Percentiles rank a stretch among this genome's conserved stretches.
phyloP scores from a whole-genome alignment of 352 stramenopile species.

The Thalassiosira mediterranea region DNA sequence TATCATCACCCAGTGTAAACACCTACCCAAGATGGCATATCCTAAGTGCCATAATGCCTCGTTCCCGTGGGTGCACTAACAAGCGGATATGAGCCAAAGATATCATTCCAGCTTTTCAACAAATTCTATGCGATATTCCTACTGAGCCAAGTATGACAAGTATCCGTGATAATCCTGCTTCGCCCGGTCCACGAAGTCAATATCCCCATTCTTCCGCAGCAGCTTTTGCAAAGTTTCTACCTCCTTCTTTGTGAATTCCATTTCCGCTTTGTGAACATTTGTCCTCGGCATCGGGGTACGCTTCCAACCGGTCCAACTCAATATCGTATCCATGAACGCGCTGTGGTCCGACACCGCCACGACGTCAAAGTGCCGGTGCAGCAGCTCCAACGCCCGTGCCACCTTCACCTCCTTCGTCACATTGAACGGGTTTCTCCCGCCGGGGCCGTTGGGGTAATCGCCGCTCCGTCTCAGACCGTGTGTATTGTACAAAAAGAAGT shows the following conservation, averaged over 20 bases:
- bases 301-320: slow-evolving; percentile 44
- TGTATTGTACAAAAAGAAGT: slow-evolving; percentile 62
- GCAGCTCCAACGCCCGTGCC: slow-evolving; percentile 33
- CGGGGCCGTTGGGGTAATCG: slow-evolving; percentile 32
- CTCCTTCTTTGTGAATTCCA: slow-evolving; percentile 42
- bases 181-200: slow-evolving; percentile 41
- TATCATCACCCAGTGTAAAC: too few relatives aligned
- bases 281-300: not conserved
- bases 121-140: too few relatives aligned
- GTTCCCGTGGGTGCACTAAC: slow-evolving; percentile 4
- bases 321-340: slow-evolving; percentile 26
- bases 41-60: slow-evolving; percentile 19
- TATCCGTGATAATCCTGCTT: slow-evolving; percentile 36
- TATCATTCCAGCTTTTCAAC: too few relatives aligned
- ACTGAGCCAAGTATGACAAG: slow-evolving; percentile 26
- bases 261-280: slow-evolving; percentile 24
- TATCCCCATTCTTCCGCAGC: slow-evolving; percentile 34
- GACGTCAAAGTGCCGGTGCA: slow-evolving; percentile 57
- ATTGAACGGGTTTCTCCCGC: slow-evolving; percentile 54
- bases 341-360: slow-evolving; percentile 47
- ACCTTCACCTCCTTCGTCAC: slow-evolving; percentile 58
- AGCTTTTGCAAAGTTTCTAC: slow-evolving; percentile 38
- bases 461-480: slow-evolving; percentile 21
- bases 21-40: too few relatives aligned
- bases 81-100: too few relatives aligned